Evolutionary conservation across 2,329 filamentous ascomycete species (phyloP).

Genomic region (Blastomyces silverae): DNA sequence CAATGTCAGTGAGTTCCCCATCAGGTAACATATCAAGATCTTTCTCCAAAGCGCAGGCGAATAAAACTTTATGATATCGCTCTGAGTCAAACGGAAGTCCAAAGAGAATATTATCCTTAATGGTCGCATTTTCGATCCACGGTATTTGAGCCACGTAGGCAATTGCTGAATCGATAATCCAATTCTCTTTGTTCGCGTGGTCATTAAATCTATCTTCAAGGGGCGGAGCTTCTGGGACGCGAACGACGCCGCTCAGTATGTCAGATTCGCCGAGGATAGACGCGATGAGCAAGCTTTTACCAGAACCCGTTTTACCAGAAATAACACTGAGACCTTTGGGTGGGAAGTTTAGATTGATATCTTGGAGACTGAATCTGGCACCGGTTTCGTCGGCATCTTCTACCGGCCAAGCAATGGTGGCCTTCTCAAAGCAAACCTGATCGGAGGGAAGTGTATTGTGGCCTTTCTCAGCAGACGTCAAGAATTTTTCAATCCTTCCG

Average conservation of each 20-base stretch:
- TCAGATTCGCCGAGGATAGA: conserved; percentile 71
- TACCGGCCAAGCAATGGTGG: conserved; percentile 67
- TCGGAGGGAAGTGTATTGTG: conserved; percentile 50
- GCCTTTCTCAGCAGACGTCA: conserved; percentile 59
- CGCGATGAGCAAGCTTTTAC: conserved; percentile 68
- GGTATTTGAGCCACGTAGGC: conserved; percentile 74
- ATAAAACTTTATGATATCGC: conserved; percentile 64
- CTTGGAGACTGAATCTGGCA: conserved; percentile 58
- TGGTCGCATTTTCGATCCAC: conserved; percentile 77
- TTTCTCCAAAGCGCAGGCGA: conserved; percentile 66
- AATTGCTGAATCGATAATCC: conserved; percentile 62
- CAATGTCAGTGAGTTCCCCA: conserved; percentile 73
- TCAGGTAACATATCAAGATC: conserved; percentile 70
- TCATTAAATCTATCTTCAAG: conserved; percentile 53
- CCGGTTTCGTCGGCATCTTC: conserved; percentile 52
- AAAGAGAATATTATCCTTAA: conserved; percentile 72
- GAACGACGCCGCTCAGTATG: conserved; percentile 56
- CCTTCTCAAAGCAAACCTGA: conserved; percentile 59
- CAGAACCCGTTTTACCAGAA: conserved; percentile 68
- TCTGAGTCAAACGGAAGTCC: conserved; percentile 61
- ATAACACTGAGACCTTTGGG: conserved; percentile 63
- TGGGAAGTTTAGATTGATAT: conserved; percentile 62
- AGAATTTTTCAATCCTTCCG: conserved; percentile 63
- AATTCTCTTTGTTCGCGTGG: conserved; percentile 55
- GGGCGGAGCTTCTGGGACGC: conserved; percentile 44